A percentile compares a stretch with the other conserved stretches of the same genome.
Conservation (phyloP, 1,284 basidiomycete species). For the Boletus smithii region DNA sequence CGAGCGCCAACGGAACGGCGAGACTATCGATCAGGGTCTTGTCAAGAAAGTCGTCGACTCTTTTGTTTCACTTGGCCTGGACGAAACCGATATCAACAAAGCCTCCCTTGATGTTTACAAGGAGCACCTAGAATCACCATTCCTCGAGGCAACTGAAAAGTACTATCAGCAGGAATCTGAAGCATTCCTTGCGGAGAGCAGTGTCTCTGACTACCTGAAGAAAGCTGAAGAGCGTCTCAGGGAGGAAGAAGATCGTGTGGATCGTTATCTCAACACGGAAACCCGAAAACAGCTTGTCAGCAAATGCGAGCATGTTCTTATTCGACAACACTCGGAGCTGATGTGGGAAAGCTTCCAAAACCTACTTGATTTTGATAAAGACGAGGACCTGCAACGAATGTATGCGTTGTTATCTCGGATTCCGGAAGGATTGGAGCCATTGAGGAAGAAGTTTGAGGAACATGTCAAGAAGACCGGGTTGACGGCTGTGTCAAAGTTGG, state of each 20-base stretch:
- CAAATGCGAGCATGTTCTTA: conserved; percentile 91
- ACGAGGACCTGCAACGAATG: conserved; percentile 93
- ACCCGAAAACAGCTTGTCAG: conserved; percentile 85
- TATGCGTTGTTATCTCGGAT: conserved; percentile 91
- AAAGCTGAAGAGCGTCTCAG: conserved; percentile 90
- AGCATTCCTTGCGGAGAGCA: conserved; percentile 86
- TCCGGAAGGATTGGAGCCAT: conserved; percentile 85
- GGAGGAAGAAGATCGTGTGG: conserved; percentile 95
- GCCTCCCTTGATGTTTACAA: conserved; percentile 94
- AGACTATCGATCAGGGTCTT: conserved; percentile 88
- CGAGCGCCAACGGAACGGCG: conserved; percentile 91
- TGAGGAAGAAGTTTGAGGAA: conserved; percentile 90
- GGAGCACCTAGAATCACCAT: conserved; percentile 86
- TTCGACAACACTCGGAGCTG: conserved; percentile 81
- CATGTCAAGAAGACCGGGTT: conserved; percentile 92
- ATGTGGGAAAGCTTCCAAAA: conserved; percentile 96
- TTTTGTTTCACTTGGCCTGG: conserved; percentile 93
- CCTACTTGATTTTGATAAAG: conserved; percentile 89
- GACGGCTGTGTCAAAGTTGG: conserved; percentile 79
- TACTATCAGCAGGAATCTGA: conserved; percentile 94
- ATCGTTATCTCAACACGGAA: conserved; percentile 88
- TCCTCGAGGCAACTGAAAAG: conserved; percentile 84
- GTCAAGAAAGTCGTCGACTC: conserved; percentile 97
- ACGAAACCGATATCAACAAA: conserved; percentile 88
- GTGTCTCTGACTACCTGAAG: conserved; percentile 94